These are phyloP conservation scores for Phytopythium cucurbitacearum DNA, from an alignment of 352 stramenopile genomes.

Conservation along the genomic window DNA sequence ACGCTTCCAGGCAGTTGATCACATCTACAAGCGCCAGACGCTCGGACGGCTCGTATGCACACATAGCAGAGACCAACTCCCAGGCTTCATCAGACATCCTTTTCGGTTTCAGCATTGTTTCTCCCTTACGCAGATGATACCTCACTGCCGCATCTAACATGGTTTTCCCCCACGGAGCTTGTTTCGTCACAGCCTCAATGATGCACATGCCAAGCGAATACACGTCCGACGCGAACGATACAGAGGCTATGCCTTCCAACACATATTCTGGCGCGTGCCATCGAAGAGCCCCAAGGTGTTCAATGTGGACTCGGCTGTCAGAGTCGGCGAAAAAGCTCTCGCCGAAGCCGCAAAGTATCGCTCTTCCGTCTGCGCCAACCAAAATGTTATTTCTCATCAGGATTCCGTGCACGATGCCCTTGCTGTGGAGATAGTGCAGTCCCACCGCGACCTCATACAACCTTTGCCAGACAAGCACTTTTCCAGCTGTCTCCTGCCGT, in stretches of 20 bases:
- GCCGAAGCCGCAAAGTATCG: slow-evolving; percentile 8
- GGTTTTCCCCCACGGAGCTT: slow-evolving; percentile 5
- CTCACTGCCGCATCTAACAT: no score
- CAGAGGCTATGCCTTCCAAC: no score
- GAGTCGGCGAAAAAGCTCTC: background rate
- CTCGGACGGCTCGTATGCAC: background rate
- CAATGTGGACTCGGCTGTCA: background rate
- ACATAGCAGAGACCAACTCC: slow-evolving; percentile 15
- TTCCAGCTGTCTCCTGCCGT: background rate
- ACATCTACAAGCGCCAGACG: slow-evolving; percentile 2
- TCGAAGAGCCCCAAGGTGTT: background rate
- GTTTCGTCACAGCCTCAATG: background rate
- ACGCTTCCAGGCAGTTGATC: background rate
- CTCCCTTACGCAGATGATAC: no score
- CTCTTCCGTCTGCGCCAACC: slow-evolving; percentile 5
- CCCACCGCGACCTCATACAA: slow-evolving; percentile 27
- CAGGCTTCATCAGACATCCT: slow-evolving; percentile 4
- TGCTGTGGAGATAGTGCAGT: slow-evolving; percentile 41
- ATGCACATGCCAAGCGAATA: slow-evolving; percentile 23
- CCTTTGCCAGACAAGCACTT: slow-evolving; percentile 6
- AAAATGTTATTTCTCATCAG: slow-evolving; percentile 19
- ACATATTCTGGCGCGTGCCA: no score
- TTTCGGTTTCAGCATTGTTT: no score
- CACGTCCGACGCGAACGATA: slow-evolving; percentile 13
- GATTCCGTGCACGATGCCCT: slow-evolving; percentile 58